Evolutionary conservation across 805 yeast species (phyloP).

Genomic region (Candida loeiensis): DNA sequence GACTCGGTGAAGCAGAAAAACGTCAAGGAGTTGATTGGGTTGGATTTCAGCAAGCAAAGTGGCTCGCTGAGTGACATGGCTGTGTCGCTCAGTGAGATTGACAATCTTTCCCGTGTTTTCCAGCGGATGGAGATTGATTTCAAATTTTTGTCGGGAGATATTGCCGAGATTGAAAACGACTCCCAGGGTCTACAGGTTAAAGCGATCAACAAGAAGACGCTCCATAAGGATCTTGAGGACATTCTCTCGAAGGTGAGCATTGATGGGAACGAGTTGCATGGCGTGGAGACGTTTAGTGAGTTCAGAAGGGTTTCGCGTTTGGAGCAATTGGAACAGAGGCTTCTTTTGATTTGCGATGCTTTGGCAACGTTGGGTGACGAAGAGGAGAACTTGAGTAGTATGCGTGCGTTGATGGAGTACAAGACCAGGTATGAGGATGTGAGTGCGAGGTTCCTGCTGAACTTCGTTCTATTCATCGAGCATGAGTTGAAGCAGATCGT

Average conservation of each 20-base stretch:
- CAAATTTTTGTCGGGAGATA: conserved; percentile 53
- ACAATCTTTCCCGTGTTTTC: conserved; percentile 35
- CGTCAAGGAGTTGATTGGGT: conserved; percentile 42
- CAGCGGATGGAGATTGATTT: conserved; percentile 40
- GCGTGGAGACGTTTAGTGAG: conserved; percentile 46
- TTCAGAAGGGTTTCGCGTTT: conserved; percentile 45
- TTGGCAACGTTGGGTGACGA: conserved; percentile 50
- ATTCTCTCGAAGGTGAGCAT: conserved; percentile 69
- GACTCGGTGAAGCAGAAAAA: conserved; percentile 60
- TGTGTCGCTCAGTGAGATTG: conserved; percentile 33
- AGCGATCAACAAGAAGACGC: conserved; percentile 72
- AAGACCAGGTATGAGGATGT: conserved; percentile 56
- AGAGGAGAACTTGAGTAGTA: conserved; percentile 50
- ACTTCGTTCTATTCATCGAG: conserved; percentile 38
- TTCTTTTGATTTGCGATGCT: conserved; percentile 60
- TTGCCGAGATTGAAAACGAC: conserved; percentile 66
- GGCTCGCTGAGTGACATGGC: conserved; percentile 30
- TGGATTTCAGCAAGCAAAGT: conserved; percentile 34
- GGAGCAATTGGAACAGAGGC: conserved; percentile 48
- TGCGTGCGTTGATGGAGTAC: conserved; percentile 72
- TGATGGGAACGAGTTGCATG: conserved; percentile 49
- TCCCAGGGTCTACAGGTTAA: conserved; percentile 81
- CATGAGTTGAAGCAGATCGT: conserved; percentile 40
- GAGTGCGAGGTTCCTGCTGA: conserved; percentile 46
- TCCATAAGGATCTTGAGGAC: conserved; percentile 67